A percentile compares a stretch with the other conserved stretches of the same genome.
Evolutionary conservation across 495 filamentous ascomycete genomes (phyloP).

Genomic region (Talaromyces nanjingensis): DNA sequence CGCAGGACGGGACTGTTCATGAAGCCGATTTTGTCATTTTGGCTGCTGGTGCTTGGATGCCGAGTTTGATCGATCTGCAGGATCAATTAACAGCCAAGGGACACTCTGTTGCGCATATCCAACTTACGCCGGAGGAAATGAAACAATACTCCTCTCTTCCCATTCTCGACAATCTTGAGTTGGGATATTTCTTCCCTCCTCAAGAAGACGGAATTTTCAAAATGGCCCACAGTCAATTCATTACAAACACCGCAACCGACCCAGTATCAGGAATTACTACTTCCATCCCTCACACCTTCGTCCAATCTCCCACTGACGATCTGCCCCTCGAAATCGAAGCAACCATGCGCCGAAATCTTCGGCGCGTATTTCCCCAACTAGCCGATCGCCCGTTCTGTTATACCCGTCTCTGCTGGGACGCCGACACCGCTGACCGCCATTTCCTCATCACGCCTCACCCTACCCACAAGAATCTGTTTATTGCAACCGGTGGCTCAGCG

Average conservation of each 20-base stretch:
- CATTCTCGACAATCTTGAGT: constrained; percentile 2
- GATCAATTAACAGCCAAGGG: constrained; percentile 23
- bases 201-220: constrained; percentile 4
- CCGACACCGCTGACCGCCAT: constrained; percentile 44
- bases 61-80: constrained; percentile 25
- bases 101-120: constrained; percentile 21
- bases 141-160: constrained; percentile 13
- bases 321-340: constrained; percentile 17
- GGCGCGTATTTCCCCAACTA: constrained; percentile 15
- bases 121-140: constrained; percentile 17
- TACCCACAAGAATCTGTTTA: constrained; percentile 29
- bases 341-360: constrained; percentile 15
- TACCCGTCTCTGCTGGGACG: constrained; percentile 48
- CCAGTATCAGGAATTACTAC: constrained; percentile 13
- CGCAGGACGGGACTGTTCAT: constrained; percentile 24
- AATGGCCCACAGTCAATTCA: constrained; percentile 7
- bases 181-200: constrained; percentile 5
- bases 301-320: background rate
- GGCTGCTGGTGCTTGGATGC: constrained; percentile 28
- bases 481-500: constrained; percentile 46
- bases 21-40: constrained; percentile 26
- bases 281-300: constrained; percentile 15
- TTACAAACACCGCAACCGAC: background rate
- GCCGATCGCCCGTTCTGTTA: constrained; percentile 17
- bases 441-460: constrained; percentile 43